A percentile compares a stretch with the other conserved stretches of the same genome.
Conservation (phyloP, 2,329 filamentous ascomycete species). For the Penicillium sp. region DNA sequence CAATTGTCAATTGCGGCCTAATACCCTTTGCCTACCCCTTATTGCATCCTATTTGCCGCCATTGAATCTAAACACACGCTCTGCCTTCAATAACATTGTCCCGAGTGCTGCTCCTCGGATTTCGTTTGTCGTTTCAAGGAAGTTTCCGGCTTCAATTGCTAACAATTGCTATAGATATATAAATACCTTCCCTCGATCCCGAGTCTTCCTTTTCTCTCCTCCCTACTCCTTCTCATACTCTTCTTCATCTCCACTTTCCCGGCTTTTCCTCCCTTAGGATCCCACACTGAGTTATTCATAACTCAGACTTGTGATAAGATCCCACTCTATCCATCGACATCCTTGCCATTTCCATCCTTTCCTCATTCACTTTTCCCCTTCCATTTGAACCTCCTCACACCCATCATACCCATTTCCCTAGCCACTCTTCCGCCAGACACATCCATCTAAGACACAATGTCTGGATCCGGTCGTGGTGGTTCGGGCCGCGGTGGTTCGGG, state of each 20-base stretch:
- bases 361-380: neutral
- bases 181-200: neutral
- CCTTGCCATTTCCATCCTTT: neutral
- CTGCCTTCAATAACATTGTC: neutral
- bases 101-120: too few species aligned
- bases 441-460: neutral
- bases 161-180: neutral
- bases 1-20: neutral
- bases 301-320: neutral
- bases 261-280: neutral
- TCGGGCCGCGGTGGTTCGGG: neutral
- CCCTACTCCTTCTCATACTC: neutral
- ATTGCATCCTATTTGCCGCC: neutral
- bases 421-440: neutral
- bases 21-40: neutral
- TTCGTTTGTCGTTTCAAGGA: neutral
- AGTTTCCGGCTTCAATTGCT: neutral
- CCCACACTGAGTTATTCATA: neutral
- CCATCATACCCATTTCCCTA: neutral
- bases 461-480: neutral
- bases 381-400: neutral
- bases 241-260: neutral
- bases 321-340: neutral
- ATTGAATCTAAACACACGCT: neutral
- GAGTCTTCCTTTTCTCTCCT: neutral